Conservation (phyloP, 2,329 filamentous ascomycete species). For the Calonectria hongkongensis region DNA sequence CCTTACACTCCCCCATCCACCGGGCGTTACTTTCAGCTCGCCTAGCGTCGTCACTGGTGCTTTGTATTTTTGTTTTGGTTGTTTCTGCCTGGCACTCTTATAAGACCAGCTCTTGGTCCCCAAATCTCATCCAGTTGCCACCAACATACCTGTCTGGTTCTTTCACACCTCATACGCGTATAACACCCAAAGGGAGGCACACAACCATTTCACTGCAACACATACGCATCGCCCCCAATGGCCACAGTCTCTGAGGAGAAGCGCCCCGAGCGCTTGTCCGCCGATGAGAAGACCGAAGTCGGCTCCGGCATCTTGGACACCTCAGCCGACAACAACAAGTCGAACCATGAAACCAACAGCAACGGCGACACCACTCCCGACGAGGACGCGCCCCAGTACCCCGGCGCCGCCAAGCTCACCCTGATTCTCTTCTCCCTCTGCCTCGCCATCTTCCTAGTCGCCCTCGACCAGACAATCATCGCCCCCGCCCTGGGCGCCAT, state of each 20-base stretch:
- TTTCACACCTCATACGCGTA: not conserved
- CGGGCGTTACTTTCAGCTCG: not conserved
- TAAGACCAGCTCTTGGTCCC: constrained; percentile 34
- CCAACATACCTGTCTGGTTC: not conserved
- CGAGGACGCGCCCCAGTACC: constrained; percentile 58
- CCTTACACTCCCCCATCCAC: not conserved
- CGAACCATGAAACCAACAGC: constrained; percentile 33
- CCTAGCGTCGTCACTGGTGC: not conserved
- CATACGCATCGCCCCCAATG: constrained; percentile 22
- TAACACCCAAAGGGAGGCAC: not conserved
- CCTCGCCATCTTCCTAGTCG: constrained; percentile 69
- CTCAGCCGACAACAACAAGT: constrained; percentile 29
- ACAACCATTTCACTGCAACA: not conserved
- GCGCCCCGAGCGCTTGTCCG: constrained; percentile 51
- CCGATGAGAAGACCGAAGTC: constrained; percentile 58
- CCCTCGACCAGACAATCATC: constrained; percentile 72
- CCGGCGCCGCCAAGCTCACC: constrained; percentile 61
- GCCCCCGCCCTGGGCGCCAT: constrained; percentile 72
- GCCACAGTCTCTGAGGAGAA: constrained; percentile 48
- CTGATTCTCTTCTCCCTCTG: constrained; percentile 67
- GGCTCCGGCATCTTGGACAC: constrained; percentile 52
- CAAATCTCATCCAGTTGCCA: constrained; percentile 3
- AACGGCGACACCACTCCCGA: constrained; percentile 37
- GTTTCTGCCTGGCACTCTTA: not conserved
- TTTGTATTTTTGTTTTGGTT: not conserved